phyloP scores from a whole-genome alignment of 139 green algal species.

The Chlorella sp. region DNA sequence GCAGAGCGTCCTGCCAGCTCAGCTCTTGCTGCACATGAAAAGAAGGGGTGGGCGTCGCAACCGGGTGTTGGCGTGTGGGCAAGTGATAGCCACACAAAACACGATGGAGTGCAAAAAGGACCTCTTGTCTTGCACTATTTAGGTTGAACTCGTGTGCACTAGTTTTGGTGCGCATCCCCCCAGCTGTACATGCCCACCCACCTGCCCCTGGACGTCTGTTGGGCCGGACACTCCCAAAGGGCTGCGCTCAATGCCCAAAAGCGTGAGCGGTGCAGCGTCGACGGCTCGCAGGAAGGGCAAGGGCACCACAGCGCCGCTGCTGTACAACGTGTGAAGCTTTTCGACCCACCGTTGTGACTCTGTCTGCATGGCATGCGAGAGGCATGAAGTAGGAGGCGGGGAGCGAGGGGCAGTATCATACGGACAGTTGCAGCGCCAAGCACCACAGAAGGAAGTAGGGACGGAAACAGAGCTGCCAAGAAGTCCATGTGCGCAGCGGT shows the following conservation, averaged over 20 bases:
- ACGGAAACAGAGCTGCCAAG: constrained; percentile 10
- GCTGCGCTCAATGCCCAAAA: constrained; percentile 58
- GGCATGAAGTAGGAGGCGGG: background rate
- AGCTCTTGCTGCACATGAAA: background rate
- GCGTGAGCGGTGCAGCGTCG: constrained; percentile 68
- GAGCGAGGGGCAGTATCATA: background rate
- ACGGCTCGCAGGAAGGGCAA: constrained; percentile 82
- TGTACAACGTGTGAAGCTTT: constrained; percentile 68
- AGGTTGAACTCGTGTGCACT: no score
- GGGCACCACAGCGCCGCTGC: constrained; percentile 80
- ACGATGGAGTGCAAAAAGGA: background rate
- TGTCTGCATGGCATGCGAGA: background rate
- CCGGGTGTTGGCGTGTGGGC: background rate
- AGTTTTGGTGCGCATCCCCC: no score
- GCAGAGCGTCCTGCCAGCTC: constrained; percentile 25
- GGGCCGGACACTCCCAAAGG: no score
- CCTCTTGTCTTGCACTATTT: no score
- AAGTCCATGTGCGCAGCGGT: constrained; percentile 20
- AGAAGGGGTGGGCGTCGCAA: no score
- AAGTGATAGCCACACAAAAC: background rate
- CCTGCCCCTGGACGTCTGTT: background rate
- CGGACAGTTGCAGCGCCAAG: background rate
- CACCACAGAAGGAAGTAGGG: no score
- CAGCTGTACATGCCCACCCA: background rate
- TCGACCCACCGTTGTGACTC: constrained; percentile 52